Percentiles rank a stretch among this genome's conserved stretches.
Conservation (phyloP, 2,329 filamentous ascomycete species). For the Beauveria brongniartii region DNA sequence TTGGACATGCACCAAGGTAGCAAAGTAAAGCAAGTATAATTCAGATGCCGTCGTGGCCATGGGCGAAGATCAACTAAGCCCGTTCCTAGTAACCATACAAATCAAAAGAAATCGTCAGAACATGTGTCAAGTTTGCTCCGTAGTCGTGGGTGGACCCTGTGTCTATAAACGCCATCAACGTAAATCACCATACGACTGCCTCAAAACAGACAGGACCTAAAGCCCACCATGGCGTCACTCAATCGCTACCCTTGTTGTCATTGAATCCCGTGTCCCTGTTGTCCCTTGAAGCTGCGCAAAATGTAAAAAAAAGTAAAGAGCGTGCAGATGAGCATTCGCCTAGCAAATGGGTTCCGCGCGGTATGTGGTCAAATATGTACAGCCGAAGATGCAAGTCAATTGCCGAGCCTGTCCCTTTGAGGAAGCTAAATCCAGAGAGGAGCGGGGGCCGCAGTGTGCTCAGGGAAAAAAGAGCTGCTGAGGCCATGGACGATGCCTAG, state of each 20-base stretch:
- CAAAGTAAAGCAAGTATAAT: background rate
- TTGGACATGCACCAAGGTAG: background rate
- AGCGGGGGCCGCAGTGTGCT: conserved; percentile 25
- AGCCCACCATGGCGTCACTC: background rate
- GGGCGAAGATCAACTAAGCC: conserved; percentile 1
- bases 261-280: conserved; percentile 1
- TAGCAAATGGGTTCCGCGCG: background rate
- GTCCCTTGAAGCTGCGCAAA: conserved; percentile 3
- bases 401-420: background rate
- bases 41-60: conserved; percentile 8
- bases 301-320: background rate
- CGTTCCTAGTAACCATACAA: conserved; percentile 7
- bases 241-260: background rate
- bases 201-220: background rate
- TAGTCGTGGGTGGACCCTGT: conserved; percentile 1
- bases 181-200: background rate
- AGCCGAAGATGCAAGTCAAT: conserved; percentile 17
- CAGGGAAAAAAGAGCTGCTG: conserved; percentile 51
- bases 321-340: conserved; percentile 1
- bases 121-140: conserved; percentile 6
- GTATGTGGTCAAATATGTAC: conserved; percentile 23
- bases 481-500: conserved; percentile 68
- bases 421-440: conserved; percentile 43
- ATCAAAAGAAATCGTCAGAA: conserved; percentile 9
- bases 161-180: conserved; percentile 5